phyloP scores from a whole-genome alignment of 495 filamentous ascomycete genomes.

The Neurospora africana region DNA sequence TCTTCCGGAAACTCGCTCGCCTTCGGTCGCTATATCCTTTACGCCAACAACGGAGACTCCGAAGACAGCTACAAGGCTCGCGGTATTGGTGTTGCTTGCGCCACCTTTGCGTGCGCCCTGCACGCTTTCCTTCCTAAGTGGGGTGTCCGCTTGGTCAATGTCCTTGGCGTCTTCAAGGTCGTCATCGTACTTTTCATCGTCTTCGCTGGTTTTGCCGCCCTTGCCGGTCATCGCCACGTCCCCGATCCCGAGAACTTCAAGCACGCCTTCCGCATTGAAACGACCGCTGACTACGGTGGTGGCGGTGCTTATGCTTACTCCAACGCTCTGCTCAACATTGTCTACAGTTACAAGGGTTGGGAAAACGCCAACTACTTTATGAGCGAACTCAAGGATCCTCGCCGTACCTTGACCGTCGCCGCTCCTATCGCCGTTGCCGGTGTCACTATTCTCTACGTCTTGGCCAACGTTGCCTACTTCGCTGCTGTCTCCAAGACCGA shows the following conservation, averaged over 20 bases:
- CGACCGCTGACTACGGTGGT: conserved; percentile 26
- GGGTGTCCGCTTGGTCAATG: conserved; percentile 52
- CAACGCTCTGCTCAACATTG: conserved; percentile 37
- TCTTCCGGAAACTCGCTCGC: conserved; percentile 53
- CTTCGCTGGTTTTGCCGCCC: conserved; percentile 43
- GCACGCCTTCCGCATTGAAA: conserved; percentile 18
- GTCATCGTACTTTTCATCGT: conserved; percentile 53
- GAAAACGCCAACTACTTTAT: conserved; percentile 42
- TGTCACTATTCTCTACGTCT: conserved; percentile 50
- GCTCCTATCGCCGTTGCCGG: conserved; percentile 47
- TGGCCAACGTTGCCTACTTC: conserved; percentile 56
- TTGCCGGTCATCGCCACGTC: conserved; percentile 3
- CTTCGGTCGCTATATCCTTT: conserved; percentile 57
- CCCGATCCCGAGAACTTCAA: conserved; percentile 25
- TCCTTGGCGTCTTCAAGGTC: conserved; percentile 56
- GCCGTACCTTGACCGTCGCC: conserved; percentile 50
- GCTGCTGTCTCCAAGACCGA: conserved; percentile 33
- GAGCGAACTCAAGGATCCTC: conserved; percentile 48
- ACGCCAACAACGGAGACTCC: conserved; percentile 42
- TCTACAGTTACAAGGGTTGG: conserved; percentile 40
- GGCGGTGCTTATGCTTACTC: conserved; percentile 26
- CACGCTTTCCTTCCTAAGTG: conserved; percentile 49
- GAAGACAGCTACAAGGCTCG: conserved; percentile 49
- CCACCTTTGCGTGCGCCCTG: conserved; percentile 47
- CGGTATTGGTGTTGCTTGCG: conserved; percentile 42